phyloP scores from a whole-genome alignment of 192 early-diverging fungal genomes.

The Linnemannia zychae region DNA sequence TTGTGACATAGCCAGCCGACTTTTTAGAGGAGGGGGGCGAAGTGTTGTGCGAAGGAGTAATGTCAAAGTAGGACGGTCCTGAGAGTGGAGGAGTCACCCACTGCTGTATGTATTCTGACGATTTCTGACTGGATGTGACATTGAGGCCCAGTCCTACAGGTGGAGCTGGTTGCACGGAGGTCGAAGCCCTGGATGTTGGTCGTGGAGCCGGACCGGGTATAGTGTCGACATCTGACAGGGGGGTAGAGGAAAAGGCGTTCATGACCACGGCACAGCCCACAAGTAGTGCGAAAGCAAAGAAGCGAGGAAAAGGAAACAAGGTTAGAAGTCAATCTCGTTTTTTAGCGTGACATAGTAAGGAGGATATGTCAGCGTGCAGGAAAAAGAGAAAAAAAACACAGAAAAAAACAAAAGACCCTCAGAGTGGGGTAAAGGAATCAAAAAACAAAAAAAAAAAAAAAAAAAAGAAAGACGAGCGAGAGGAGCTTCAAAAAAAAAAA shows the following conservation, averaged over 20 bases:
- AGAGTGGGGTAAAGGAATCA: too few relatives aligned
- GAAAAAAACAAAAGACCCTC: not conserved
- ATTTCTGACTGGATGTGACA: not conserved
- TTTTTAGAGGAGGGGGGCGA: constrained; percentile 10
- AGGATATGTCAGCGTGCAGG: not conserved
- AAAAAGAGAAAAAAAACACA: constrained; percentile 7
- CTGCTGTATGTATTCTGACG: not conserved
- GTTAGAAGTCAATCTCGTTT: constrained; percentile 18
- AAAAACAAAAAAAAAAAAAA: not conserved
- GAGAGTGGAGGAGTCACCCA: constrained; percentile 27
- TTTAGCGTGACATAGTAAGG: constrained; percentile 7
- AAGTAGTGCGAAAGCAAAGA: not conserved
- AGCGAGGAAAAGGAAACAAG: constrained; percentile 26
- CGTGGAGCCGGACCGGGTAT: not conserved
- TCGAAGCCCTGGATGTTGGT: not conserved
- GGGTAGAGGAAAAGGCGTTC: constrained; percentile 4
- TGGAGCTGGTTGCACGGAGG: not conserved
- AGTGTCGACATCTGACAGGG: constrained; percentile 21
- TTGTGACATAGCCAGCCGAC: constrained; percentile 32
- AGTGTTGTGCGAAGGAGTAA: constrained; percentile 22
- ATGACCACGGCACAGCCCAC: constrained; percentile 25
- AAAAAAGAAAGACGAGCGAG: not conserved
- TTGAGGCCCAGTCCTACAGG: constrained; percentile 30
- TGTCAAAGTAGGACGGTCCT: constrained; percentile 51
- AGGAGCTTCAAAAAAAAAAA: constrained; percentile 5